Evolutionary conservation across 345 rosid genomes (phyloP).

Genomic region (Eucalyptus shirleyi): DNA sequence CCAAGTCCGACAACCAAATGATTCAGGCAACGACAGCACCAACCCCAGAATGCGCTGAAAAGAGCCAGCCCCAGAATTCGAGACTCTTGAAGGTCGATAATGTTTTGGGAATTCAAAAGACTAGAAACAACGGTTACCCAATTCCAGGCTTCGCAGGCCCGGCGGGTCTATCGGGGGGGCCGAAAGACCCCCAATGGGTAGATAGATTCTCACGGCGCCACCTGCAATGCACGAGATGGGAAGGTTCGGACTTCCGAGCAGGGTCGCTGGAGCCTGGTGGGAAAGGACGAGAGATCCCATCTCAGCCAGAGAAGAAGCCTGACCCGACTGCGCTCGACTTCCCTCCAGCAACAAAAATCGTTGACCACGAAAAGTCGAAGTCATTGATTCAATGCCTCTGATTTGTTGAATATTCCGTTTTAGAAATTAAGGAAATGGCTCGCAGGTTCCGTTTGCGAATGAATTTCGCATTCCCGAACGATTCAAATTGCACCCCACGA

Average conservation of each 20-base stretch:
- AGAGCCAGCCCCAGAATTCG: background rate
- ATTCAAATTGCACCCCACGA: background rate
- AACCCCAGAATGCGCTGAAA: background rate
- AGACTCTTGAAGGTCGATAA: background rate
- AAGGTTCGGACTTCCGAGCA: constrained; percentile 48
- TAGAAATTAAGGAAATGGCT: background rate
- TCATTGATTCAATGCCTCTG: background rate
- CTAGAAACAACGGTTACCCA: constrained; percentile 14
- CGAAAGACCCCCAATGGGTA: constrained; percentile 7
- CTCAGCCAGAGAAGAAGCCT: constrained; percentile 69
- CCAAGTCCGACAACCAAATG: background rate
- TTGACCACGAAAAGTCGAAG: background rate
- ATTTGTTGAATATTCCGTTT: background rate
- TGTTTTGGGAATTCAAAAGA: background rate
- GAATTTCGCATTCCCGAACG: background rate
- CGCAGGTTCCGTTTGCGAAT: background rate
- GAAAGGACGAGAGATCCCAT: constrained; percentile 74
- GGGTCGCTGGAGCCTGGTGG: constrained; percentile 43
- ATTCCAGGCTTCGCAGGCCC: constrained; percentile 46
- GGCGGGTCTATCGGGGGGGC: constrained; percentile 53
- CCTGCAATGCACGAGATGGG: constrained; percentile 62
- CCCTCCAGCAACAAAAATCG: background rate
- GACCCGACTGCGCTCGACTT: background rate
- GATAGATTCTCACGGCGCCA: constrained; percentile 51
- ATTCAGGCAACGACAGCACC: background rate